Percentiles rank a stretch among this genome's conserved stretches.
These are phyloP conservation scores for Conringia planisiliqua DNA, from an alignment of 345 rosid genomes.

Conservation along the genomic window DNA sequence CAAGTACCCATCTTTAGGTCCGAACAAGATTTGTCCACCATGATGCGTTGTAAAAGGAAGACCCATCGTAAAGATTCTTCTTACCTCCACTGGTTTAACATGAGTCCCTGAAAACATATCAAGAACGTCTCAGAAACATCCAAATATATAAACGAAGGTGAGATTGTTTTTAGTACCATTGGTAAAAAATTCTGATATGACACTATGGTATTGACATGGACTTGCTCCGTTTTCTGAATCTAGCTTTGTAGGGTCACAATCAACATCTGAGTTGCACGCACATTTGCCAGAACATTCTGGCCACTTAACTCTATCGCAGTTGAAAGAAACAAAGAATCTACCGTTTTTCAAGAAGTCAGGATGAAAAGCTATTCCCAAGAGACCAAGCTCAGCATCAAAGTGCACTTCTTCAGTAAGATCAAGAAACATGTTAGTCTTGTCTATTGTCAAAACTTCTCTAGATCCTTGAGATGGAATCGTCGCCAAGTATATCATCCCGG, in stretches of 20 bases:
- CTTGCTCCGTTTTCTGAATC: constrained; percentile 46
- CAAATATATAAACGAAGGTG: constrained; percentile 33
- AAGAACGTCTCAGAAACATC: not conserved
- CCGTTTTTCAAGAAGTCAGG: constrained; percentile 62
- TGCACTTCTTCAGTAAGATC: constrained; percentile 64
- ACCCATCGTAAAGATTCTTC: constrained; percentile 54
- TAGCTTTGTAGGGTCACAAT: constrained; percentile 79
- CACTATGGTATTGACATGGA: constrained; percentile 74
- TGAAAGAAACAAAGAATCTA: constrained; percentile 73
- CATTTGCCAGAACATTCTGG: constrained; percentile 73
- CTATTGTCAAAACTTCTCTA: constrained; percentile 39
- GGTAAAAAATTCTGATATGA: constrained; percentile 59
- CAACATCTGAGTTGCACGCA: constrained; percentile 69
- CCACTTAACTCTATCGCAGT: constrained; percentile 64
- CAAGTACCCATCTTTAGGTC: constrained; percentile 50
- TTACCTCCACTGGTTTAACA: constrained; percentile 39
- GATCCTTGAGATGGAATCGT: constrained; percentile 61
- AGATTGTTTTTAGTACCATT: constrained; percentile 39
- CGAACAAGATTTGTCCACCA: constrained; percentile 56
- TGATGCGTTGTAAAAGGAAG: constrained; percentile 43
- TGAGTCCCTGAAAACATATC: constrained; percentile 22
- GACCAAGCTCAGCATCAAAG: constrained; percentile 49
- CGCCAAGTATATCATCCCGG: constrained; percentile 54
- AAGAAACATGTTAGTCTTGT: constrained; percentile 50
- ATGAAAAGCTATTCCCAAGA: constrained; percentile 80